Evolutionary conservation across 164 flowering plant species (phyloP).

Genomic region (Chloranthus sessilifolius): DNA sequence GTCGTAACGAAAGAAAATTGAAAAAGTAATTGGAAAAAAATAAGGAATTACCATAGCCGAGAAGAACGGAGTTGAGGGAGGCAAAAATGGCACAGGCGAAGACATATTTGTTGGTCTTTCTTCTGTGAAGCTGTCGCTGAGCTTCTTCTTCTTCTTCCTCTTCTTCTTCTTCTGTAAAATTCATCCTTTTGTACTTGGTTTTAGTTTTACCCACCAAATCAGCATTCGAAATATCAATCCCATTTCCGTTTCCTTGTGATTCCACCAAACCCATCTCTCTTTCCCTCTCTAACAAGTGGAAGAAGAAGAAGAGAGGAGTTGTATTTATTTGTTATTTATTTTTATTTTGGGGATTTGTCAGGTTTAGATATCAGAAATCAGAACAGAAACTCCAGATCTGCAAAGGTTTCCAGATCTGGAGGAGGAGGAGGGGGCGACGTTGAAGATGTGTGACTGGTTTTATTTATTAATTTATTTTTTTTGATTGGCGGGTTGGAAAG

Average conservation of each 20-base stretch:
- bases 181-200: slow-evolving; percentile 19
- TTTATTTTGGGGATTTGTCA: no score
- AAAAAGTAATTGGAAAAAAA: neutral
- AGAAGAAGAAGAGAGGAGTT: slow-evolving; percentile 1
- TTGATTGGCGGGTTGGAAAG: no score
- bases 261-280: slow-evolving; percentile 18
- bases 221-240: slow-evolving; percentile 4
- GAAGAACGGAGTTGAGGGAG: slow-evolving; percentile 32
- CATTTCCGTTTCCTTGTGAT: slow-evolving; percentile 12
- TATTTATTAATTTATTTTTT: no score
- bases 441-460: no score
- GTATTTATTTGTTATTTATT: no score
- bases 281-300: neutral
- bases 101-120: slow-evolving; percentile 15
- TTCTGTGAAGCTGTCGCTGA: neutral
- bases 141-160: slow-evolving; percentile 18
- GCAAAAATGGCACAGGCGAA: slow-evolving; percentile 29
- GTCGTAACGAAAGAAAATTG: no score
- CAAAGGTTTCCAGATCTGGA: no score
- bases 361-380: no score
- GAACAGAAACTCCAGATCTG: no score
- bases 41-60: slow-evolving; percentile 26
- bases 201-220: slow-evolving; percentile 17
- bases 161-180: slow-evolving; percentile 16
- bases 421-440: no score